Evolutionary conservation across 1,139 yeast species (phyloP).

Genomic region (Spathaspora sp.): DNA sequence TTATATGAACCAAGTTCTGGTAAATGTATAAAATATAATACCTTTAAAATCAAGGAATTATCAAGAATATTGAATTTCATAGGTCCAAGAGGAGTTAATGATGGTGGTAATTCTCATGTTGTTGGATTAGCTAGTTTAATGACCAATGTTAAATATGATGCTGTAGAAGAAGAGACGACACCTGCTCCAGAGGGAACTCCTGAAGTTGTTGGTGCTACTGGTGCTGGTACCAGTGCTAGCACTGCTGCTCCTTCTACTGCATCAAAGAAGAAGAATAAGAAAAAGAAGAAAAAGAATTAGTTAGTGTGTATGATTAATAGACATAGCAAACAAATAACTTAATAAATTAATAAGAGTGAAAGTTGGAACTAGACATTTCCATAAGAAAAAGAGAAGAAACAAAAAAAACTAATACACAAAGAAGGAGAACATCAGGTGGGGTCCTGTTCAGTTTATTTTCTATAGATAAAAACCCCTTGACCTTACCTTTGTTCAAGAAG

Average conservation of each 20-base stretch:
- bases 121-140: constrained; percentile 43
- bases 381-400: not conserved
- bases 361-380: not conserved
- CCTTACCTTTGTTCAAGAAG: not conserved
- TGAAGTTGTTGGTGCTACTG: constrained; percentile 2
- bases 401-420: not conserved
- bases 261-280: constrained; percentile 23
- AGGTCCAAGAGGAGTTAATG: constrained; percentile 76
- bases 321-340: not conserved
- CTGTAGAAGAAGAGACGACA: constrained; percentile 14
- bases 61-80: constrained; percentile 76
- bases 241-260: constrained; percentile 8
- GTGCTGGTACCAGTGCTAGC: constrained; percentile 1
- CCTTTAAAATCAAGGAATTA: constrained; percentile 72
- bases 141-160: constrained; percentile 39
- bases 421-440: not conserved
- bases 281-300: constrained; percentile 22
- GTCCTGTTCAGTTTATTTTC: not conserved
- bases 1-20: constrained; percentile 74
- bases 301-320: not conserved
- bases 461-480: not conserved
- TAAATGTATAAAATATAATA: constrained; percentile 58
- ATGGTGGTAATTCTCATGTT: constrained; percentile 20
- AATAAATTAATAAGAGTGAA: not conserved
- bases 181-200: constrained; percentile 13